Evolutionary conservation across 2,329 filamentous ascomycete species (phyloP), one percentile per base, ranked within the genome.

Genomic region (Geoglossum cookeanum): DNA sequence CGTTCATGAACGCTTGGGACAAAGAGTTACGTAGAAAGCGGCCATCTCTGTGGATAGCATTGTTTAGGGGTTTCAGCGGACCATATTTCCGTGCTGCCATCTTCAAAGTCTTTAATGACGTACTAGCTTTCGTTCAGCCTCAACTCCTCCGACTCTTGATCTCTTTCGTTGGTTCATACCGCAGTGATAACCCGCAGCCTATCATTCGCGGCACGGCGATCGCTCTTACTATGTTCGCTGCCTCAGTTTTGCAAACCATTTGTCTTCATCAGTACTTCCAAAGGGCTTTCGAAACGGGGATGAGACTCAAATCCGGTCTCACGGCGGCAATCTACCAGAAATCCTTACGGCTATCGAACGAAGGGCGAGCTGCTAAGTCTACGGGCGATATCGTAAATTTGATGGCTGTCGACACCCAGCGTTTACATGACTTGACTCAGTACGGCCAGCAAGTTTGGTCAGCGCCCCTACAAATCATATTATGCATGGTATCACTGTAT

Each of bases 381-480:
- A 98, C 92, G 0, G 92, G 92, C 58, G 94, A 98, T 65, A 97
- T 98, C 65, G 92, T 98, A 68, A 98, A 98, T 68, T 92, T 95
- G 71, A 98, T 98, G 91, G 92, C 94, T 51, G 91, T 98, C 8
- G 92, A 98, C 68, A 91, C 91, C 13, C 92, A 98, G 70, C 84
- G 94, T 62, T 77, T 98, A 17, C 87, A 96, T 65, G 92, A 98
- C 70, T 74, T 98, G 58, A 88, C 91, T 1, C 94, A 98, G 66
- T 98, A 92, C 67, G 89, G 87, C 17, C 90, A 94, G 67, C 91
- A 97, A 68, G 74, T 94, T 9, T 96, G 92, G 89, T 96, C 90
- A 48, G 91, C 94, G 2, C 92, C 92, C 2, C 94, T 97, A 70
- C 94, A 98, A 69, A 98, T 98, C 65, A 77, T 81, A 35, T 80